Evolutionary conservation across 768 basidiomycete species (phyloP), one percentile per base, ranked within the genome.

Genomic region (Rubroboletus satanas): DNA sequence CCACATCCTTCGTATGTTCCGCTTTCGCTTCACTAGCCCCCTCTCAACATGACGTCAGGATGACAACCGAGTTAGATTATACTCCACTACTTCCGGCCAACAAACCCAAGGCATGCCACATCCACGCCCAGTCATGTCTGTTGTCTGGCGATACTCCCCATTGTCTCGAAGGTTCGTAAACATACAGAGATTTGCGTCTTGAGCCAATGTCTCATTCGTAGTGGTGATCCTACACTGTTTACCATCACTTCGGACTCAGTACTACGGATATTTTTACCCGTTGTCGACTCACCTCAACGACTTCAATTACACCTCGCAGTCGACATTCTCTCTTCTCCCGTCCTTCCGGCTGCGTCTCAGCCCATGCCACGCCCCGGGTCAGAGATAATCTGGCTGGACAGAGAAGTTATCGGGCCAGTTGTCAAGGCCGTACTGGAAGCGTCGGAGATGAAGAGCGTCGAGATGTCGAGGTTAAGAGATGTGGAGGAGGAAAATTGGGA

Each of bases 261-360:
- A 5, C 68, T 96, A 35, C 84, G 94, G 23, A 83, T 97, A 63
- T 95, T 91, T 69, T 74, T 90, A 33, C 91, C 94, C 6, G 90
- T 97, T 12, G 73, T 97, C 43, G 94, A 97, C 68, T 83, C 85
- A 15, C 92, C 93, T 12, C 83, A 85, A 58, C 81, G 83, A 66
- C 77, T 97, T 38, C 94, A 96, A 68, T 79, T 97, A 5, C 92
- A 93, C 65, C 82, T 87, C 7, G 79, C 88, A 3, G 67, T 95
- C 45, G 90, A 94, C 65, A 69, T 84, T 8, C 83, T 78, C 60
- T 82, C 84, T n/a, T 82, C 87, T 35, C 62, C 83, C 15, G 70
- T 80, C 52, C 70, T 75, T 56, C 71, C 73, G 35, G 53, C 75
- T 55, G 62, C 71, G 39, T 65, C 73, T 49, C 63, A 70, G 5